phyloP scores from a whole-genome alignment of 495 filamentous ascomycete genomes.

The Penicillium canariense region DNA sequence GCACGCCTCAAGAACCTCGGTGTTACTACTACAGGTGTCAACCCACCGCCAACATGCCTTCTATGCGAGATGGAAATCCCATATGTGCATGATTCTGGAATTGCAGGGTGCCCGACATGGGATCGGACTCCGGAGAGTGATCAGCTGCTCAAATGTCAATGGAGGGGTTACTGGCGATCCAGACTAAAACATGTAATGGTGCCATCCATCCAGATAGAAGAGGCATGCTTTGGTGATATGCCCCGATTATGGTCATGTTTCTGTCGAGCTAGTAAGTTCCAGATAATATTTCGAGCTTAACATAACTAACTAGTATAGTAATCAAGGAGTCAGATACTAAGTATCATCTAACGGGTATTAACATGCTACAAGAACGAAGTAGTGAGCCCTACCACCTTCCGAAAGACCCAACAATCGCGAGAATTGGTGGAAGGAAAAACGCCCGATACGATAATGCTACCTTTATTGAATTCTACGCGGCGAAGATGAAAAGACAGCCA shows the following conservation, averaged over 20 bases:
- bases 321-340: neutral
- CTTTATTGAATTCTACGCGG: neutral
- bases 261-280: conserved; percentile 6
- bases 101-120: neutral
- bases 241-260: conserved; percentile 5
- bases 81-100: neutral
- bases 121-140: too few relatives aligned
- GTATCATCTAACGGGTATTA: neutral
- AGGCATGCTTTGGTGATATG: neutral
- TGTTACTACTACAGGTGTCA: neutral
- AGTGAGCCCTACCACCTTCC: neutral
- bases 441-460: neutral
- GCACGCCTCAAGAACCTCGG: neutral
- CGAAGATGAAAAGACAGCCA: neutral
- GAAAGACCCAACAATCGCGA: conserved; percentile 1
- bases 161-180: neutral
- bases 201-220: conserved; percentile 1
- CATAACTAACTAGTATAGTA: conserved; percentile 1
- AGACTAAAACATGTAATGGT: conserved; percentile 6
- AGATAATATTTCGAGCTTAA: neutral
- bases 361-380: neutral
- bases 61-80: neutral
- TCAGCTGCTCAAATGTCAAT: neutral
- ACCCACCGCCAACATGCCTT: neutral
- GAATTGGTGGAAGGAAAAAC: neutral